Conservation (phyloP, 1,284 basidiomycete species). For the Gymnopus androsaceus region DNA sequence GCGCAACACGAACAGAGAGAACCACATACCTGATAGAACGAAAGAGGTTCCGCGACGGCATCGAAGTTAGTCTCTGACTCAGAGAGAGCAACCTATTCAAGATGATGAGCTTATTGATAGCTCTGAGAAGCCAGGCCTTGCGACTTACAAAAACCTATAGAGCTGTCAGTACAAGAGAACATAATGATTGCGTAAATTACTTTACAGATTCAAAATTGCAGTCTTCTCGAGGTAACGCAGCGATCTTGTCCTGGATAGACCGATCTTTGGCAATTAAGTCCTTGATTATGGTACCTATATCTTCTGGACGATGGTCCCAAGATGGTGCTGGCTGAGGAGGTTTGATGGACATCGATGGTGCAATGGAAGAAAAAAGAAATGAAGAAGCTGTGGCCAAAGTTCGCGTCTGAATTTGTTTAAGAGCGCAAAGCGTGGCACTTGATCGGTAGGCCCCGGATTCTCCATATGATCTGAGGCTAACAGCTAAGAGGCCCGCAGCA, state of each 20-base stretch:
- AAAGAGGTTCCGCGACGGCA: conserved; percentile 54
- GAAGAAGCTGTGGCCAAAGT: conserved; percentile 17
- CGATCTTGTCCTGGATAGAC: conserved; percentile 57
- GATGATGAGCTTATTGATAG: conserved; percentile 21
- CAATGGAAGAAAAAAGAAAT: conserved; percentile 7
- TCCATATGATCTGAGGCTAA: conserved; percentile 39
- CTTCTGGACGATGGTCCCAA: conserved; percentile 71
- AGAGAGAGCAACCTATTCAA: conserved; percentile 55
- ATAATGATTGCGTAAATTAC: conserved; percentile 22
- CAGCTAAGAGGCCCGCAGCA: conserved; percentile 38
- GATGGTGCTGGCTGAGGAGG: conserved; percentile 68
- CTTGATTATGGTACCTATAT: conserved; percentile 60
- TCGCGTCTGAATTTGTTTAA: conserved; percentile 15
- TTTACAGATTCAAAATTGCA: conserved; percentile 60
- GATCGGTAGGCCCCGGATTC: conserved; percentile 44
- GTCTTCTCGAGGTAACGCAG: conserved; percentile 55
- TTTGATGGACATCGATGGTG: conserved; percentile 36
- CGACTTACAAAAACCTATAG: conserved; percentile 71
- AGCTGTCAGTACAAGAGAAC: conserved; percentile 8
- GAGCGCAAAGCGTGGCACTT: conserved; percentile 24
- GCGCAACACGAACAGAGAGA: background rate
- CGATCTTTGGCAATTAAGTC: conserved; percentile 61
- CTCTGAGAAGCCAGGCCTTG: conserved; percentile 36
- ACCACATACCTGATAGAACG: conserved; percentile 61
- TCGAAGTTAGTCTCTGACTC: conserved; percentile 59